Evolutionary conservation across 495 filamentous ascomycete genomes (phyloP), one percentile per base, ranked within the genome.

Genomic region (Penicillium tannophilum): DNA sequence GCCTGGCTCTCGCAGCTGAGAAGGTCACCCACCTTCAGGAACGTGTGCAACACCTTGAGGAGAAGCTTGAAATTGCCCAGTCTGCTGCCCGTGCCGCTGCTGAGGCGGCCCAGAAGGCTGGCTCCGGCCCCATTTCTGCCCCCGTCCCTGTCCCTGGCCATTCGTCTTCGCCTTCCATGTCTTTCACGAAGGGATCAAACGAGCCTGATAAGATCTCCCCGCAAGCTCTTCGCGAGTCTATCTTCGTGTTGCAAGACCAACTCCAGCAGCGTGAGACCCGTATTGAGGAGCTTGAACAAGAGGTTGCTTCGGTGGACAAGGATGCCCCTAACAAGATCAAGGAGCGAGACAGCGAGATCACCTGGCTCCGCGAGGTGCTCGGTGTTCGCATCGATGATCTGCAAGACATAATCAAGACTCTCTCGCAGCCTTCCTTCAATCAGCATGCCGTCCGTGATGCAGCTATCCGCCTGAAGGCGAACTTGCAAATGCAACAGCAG

Each of bases 401-500:
- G 2, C 86, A 92, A 58, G 94, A 98, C 65, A 92, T 98, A 54
- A 92, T 97, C 70, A 80, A 83, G 53, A 88, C 87, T 12, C 80
- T 98, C 31, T 86, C 87, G 9, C 76, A 86, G 53, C 89, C 92
- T 2, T 75, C 80, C 39, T 92, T 89, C 69, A 86, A 97, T 75
- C 80, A 82, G 35, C 82, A 89, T 58, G 81, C 83, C 16, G 88
- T 97, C 55, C 88, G 88, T 59, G 92, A 98, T 69, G 90, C 92
- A 10, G 91, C 92, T 33, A 97, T 97, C 62, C 87, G 94, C 8
- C 84, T 98, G 56, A 92, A 90, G 66, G 90, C 95, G 19, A 97
- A 94, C 64, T 81, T 98, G 17, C 90, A 98, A 70, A 98, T 98
- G 94, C 92, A 98, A 66, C 90, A 90, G 71, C 91, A 96, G 67